Conservation (phyloP, 179 eudicot species). For the Spinacia oleracea region DNA sequence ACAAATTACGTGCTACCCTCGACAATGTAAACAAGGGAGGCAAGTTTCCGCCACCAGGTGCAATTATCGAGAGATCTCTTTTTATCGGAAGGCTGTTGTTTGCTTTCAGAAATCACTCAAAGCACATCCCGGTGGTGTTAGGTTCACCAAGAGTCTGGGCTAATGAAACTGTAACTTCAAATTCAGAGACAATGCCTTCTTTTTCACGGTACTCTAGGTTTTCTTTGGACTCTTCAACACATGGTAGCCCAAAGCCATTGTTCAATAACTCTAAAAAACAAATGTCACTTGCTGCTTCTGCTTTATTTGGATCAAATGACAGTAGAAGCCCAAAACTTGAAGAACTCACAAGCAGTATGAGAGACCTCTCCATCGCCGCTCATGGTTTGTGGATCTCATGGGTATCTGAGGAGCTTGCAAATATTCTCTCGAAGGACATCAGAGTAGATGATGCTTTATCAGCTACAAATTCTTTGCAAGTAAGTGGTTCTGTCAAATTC, state of each 20-base stretch:
- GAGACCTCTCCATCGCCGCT: conserved; percentile 71
- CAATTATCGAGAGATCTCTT: conserved; percentile 71
- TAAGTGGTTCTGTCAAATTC: conserved; percentile 39
- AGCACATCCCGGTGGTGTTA: conserved; percentile 73
- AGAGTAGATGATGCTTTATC: conserved; percentile 73
- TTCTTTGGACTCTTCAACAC: conserved; percentile 44
- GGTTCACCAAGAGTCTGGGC: conserved; percentile 90
- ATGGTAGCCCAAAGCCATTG: conserved; percentile 51
- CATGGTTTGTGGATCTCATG: conserved; percentile 91
- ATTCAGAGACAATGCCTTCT: conserved; percentile 46
- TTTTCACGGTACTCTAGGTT: conserved; percentile 50
- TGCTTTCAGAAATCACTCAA: conserved; percentile 86
- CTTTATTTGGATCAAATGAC: conserved; percentile 70
- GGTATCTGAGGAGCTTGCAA: conserved; percentile 79
- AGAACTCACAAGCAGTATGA: conserved; percentile 57
- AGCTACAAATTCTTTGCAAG: conserved; percentile 62
- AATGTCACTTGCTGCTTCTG: conserved; percentile 56
- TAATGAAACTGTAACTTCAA: conserved; percentile 42
- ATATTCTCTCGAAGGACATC: conserved; percentile 53
- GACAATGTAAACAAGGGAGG: conserved; percentile 37
- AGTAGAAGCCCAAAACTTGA: conserved; percentile 70
- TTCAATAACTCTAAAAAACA: conserved; percentile 57
- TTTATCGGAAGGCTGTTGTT: conserved; percentile 83
- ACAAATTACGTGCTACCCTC: conserved; percentile 51
- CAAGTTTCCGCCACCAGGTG: conserved; percentile 40